Base-by-base conservation (phyloP, 768 basidiomycete genomes). In the Pleurotus salmoneostramineus region DNA sequence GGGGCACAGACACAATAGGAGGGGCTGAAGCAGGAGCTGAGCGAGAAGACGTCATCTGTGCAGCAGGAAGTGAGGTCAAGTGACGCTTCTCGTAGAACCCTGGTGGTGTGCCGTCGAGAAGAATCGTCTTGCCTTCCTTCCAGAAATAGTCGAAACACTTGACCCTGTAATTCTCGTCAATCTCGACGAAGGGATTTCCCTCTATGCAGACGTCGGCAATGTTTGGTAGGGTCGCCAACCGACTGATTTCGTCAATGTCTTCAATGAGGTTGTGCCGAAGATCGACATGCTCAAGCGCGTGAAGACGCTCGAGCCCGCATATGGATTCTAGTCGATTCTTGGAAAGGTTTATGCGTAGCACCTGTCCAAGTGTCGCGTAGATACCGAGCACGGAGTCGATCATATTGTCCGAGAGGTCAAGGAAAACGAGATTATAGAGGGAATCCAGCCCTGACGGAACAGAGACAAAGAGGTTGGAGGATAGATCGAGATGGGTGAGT, bases 361-460 rank as follows among this genome's bases (percentile, higher is more conserved):
- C 78, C 60, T 88, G 85, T 1, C 91, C 92, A 37, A 98, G 80
- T 54, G 85, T 83, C 37, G 82, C 82, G 66, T 94, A 91, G 58
- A 97, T 91, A 32, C 91, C 90, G 3, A 95, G 82, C 14, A 98
- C 88, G 14, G 95, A 95, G 69, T 96, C 94, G 63, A 99, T 94
- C 84, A 99, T 93, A 74, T 99, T 99, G 71, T 95, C 90, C 12
- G 91, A 81, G n/a, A 99, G 83, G 72, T 97, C 95, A 64, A 99
- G 87, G n/a, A 90, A 91, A 56, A 85, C 72, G 54, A 99, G 89
- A 61, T 87, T 89, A 65, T 87, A 83, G 21, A 99, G 82, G 4
- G 77, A 67, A 12, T 85, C 81, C 34, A 96, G 80, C 17, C 88
- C 89, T 1, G 87, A 70, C 0, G 94, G 94, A n/a, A 95, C 81